Base-by-base conservation (phyloP, 768 basidiomycete species). In the Podaxis pistillaris region DNA sequence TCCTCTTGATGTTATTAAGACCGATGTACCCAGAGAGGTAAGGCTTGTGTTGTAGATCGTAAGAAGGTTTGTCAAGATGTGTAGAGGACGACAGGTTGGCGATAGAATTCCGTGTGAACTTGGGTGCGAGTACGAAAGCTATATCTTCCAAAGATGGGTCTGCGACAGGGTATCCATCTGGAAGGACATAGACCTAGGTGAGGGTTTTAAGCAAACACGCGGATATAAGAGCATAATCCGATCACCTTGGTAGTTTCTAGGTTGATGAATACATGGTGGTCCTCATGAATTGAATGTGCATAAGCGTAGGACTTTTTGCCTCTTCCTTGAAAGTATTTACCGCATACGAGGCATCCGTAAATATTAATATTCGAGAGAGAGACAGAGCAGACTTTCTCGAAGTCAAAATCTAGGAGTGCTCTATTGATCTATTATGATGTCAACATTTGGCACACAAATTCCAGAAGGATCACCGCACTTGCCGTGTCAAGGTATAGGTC, bases 261-360 rank as follows among this genome's bases (percentile, higher is more conserved):
- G 75, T 98, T 95, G 69, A 99, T 92, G 81, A 95, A 99, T 61
- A 98, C 97, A 70, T 98, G 95, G 72, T 99, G 96, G 75, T 97
- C 96, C 63, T 98, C 94, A 70, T 96, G 93, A 65, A 99, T 96
- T 51, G 95, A 91, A 76, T 99, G 97, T 15, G 94, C 86, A 75
- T 97, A 99, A 24, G 97, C 97, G 72, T 94, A 95, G 61, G 94
- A 94, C 50, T 83, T 93, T 66, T 90, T 88, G 38, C 97, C 96
- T 69, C 97, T 82, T 26, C 97, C 97, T 81, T 98, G 96, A 72
- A 97, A 98, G 74, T 98, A 99, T 78, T 97, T 98, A 60, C 97
- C 97, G 72, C 94, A 96, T 15, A 98, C 96, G 58, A 99, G 86
- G 72, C 97, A 99, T 37, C 93, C 94, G 71, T 99, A 99, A 65